These are phyloP conservation scores for Stentor roeselii DNA, from an alignment of 73 alveolate genomes.

Conservation along the genomic window DNA sequence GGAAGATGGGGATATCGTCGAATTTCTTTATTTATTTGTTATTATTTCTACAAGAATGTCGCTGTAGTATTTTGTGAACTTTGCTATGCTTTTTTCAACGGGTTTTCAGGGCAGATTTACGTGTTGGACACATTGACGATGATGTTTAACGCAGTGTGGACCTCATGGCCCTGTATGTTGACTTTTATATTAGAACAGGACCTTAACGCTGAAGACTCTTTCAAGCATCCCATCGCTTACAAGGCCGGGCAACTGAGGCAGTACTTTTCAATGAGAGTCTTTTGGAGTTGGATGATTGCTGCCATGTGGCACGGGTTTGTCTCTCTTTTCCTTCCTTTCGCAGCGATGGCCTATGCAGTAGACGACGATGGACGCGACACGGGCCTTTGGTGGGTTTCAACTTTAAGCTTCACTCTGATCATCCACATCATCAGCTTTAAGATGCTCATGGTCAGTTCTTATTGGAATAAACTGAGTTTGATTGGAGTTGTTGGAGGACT, in stretches of 20 bases:
- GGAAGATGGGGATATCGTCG: slow-evolving; percentile 94
- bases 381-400: slow-evolving; percentile 80
- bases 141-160: slow-evolving; percentile 90
- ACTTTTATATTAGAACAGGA: slow-evolving; percentile 77
- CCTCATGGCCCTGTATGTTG: slow-evolving; percentile 89
- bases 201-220: slow-evolving; percentile 61
- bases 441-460: slow-evolving; percentile 70
- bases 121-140: slow-evolving; percentile 94
- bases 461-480: slow-evolving; percentile 67
- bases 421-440: slow-evolving; percentile 79
- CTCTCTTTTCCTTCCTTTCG: slow-evolving; percentile 66
- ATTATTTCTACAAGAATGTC: slow-evolving; percentile 94
- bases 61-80: slow-evolving; percentile 86
- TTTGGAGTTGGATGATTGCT: slow-evolving; percentile 80
- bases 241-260: slow-evolving; percentile 75
- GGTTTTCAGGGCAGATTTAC: slow-evolving; percentile 90
- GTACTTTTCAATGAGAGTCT: slow-evolving; percentile 60
- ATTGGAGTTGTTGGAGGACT: slow-evolving; percentile 55
- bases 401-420: slow-evolving; percentile 73
- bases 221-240: slow-evolving; percentile 70
- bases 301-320: slow-evolving; percentile 75
- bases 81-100: slow-evolving; percentile 83
- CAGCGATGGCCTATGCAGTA: slow-evolving; percentile 35
- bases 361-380: slow-evolving; percentile 49
- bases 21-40: slow-evolving; percentile 89